Evolutionary conservation across 768 basidiomycete species (phyloP), one percentile per base, ranked within the genome.

Genomic region (Favolaschia claudopus): DNA sequence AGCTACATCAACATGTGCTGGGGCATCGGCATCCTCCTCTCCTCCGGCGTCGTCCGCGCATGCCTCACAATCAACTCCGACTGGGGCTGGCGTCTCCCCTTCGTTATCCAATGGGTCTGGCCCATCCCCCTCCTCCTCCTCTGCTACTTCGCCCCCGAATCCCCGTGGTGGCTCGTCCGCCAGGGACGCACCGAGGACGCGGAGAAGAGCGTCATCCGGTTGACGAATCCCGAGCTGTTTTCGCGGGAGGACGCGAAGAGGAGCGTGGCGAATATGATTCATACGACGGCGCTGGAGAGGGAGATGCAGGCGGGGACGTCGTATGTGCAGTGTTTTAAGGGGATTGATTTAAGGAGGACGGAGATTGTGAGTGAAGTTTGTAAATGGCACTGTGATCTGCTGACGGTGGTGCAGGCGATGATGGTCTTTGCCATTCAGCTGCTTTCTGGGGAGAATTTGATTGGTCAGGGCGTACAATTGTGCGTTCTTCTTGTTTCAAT

Each of bases 361-460:
- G 67, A 69, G 51, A 67, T 69, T 25, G 66, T 67, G 40, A 33
- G 62, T 62, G 5, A 20, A 8, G 3, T 28, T 5, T 37, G 3
- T 17, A 20, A 6, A 4, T n/a, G 17, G 8, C 19, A 7, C 20
- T 4, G 9, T 4, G 5, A 4, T 32, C 14, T 17, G 42, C 39
- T 20, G 10, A 42, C 24, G 10, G 5, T n/a, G 12, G n/a, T 12
- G 24, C 13, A 63, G 62, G 64, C 60, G 6, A 67, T 69, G 68
- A 69, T 69, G 68, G 64, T 65, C 14, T 69, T 69, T 40, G 68
- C 68, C 1, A 67, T 67, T 14, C 68, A 69, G 48, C 59, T 69
- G 1, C 56, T 69, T 7, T 65, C 60, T 6, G 67, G 67, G 2
- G 62, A 68, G 39, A 68, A 68, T 19, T 39, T 68, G 36, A 62